Conservation (phyloP, 768 basidiomycete species). For the Pulveroboletus frians region DNA sequence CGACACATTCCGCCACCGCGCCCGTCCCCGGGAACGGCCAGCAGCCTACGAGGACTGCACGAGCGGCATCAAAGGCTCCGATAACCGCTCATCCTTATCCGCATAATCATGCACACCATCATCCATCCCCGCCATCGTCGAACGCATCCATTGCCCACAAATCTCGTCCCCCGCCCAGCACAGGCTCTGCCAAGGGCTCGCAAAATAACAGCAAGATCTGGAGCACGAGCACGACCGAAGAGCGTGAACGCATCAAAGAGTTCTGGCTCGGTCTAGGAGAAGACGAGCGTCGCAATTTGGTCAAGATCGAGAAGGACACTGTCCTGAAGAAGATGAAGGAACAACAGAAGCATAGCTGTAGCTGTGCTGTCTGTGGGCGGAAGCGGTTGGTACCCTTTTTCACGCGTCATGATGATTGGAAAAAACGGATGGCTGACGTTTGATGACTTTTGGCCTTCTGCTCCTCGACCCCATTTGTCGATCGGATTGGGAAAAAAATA, state of each 20-base stretch:
- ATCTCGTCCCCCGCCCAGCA: constrained; percentile 25
- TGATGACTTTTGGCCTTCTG: constrained; percentile 21
- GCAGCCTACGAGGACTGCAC: constrained; percentile 36
- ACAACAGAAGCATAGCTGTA: constrained; percentile 94
- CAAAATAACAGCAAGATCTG: constrained; percentile 79
- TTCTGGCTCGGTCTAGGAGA: constrained; percentile 96
- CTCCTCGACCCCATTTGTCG: constrained; percentile 11
- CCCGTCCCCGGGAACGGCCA: constrained; percentile 27
- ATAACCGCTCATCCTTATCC: constrained; percentile 45
- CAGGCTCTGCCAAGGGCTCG: constrained; percentile 23
- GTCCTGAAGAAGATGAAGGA: constrained; percentile 99
- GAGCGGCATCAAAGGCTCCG: constrained; percentile 56
- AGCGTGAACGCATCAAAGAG: constrained; percentile 94
- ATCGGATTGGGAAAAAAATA: constrained; percentile 18
- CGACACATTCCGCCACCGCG: constrained; percentile 34
- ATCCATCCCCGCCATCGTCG: constrained; percentile 42
- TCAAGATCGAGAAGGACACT: constrained; percentile 97
- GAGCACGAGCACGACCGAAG: constrained; percentile 88
- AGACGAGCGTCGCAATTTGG: constrained; percentile 83
- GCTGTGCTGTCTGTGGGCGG: constrained; percentile 92
- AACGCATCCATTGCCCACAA: constrained; percentile 31
- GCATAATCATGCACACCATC: constrained; percentile 49
- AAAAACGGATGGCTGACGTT: constrained; percentile 20
- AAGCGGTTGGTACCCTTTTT: constrained; percentile 71
- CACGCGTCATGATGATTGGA: constrained; percentile 17